Evolutionary conservation across 148 eudicot species (phyloP).

Genomic region (Amaranthus hypochondriacus): DNA sequence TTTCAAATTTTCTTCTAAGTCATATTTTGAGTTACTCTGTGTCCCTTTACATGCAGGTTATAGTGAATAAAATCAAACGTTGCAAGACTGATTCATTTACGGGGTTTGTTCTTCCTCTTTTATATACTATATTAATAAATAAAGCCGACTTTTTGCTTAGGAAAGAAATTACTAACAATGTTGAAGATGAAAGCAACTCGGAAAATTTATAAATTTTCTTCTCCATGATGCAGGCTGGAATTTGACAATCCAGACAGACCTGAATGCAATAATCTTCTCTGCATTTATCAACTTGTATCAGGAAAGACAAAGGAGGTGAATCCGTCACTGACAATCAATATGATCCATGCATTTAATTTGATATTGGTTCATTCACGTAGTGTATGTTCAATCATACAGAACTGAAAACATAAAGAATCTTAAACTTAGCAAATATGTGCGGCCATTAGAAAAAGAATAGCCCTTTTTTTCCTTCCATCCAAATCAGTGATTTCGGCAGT

Average conservation of each 20-base stretch:
- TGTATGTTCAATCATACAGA: neutral
- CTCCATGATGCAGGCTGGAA: conserved; percentile 47
- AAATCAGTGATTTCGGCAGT: no score
- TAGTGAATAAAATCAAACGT: conserved; percentile 88
- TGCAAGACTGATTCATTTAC: conserved; percentile 93
- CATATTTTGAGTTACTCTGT: conserved; percentile 14
- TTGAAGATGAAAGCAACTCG: neutral
- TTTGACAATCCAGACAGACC: conserved; percentile 88
- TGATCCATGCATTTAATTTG: neutral
- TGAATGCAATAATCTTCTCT: conserved; percentile 92
- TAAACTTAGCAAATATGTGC: neutral
- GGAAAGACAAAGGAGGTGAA: conserved; percentile 85
- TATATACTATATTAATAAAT: neutral
- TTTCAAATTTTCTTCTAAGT: conserved; percentile 4
- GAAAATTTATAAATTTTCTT: conserved; percentile 1
- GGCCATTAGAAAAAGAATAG: no score
- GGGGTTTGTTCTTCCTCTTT: conserved; percentile 43
- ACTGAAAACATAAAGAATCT: neutral
- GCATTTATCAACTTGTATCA: conserved; percentile 80
- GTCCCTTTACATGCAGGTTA: conserved; percentile 46
- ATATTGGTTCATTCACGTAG: neutral
- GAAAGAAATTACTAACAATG: neutral
- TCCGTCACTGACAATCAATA: neutral
- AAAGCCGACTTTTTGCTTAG: neutral
- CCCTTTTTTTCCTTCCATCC: no score